These are phyloP conservation scores for Cyphellophora attinorum DNA, from an alignment of 2,329 filamentous ascomycete genomes.

Conservation along the genomic window DNA sequence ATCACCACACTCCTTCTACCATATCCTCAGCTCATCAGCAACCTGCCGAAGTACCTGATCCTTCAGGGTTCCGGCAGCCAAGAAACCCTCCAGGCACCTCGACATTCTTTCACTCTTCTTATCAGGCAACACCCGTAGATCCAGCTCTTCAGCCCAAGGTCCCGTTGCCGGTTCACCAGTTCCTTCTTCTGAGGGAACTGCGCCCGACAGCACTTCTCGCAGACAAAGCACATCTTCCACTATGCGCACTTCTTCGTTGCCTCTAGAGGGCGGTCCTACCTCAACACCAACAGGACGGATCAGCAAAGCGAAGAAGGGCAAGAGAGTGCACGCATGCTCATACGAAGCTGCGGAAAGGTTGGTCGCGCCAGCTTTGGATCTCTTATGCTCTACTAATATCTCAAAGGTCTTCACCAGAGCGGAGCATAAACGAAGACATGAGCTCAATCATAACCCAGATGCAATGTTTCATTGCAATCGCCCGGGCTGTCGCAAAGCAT, in stretches of 20 bases:
- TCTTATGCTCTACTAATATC: slow-evolving; percentile 10
- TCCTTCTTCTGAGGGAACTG: slow-evolving; percentile 10
- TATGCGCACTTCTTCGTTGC: slow-evolving; percentile 19
- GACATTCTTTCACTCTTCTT: slow-evolving; percentile 4
- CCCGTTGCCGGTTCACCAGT: slow-evolving; percentile 10
- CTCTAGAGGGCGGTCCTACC: slow-evolving; percentile 24
- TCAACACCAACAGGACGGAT: slow-evolving; percentile 42
- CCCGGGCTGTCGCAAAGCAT: slow-evolving; percentile 36
- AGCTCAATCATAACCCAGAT: slow-evolving; percentile 41
- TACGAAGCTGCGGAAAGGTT: slow-evolving; percentile 39
- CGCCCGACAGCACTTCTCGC: slow-evolving; percentile 12
- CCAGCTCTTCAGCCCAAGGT: slow-evolving; percentile 8
- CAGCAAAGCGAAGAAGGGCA: slow-evolving; percentile 44
- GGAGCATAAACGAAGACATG: slow-evolving; percentile 40
- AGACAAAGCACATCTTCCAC: slow-evolving; percentile 17
- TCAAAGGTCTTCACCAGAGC: slow-evolving; percentile 39
- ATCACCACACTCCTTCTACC: neutral
- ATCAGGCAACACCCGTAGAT: slow-evolving; percentile 9
- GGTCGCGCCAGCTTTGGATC: slow-evolving; percentile 9
- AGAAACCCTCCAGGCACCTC: neutral
- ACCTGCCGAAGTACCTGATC: no score
- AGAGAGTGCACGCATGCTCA: slow-evolving; percentile 39
- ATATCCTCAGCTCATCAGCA: slow-evolving; percentile 8
- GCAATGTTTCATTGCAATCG: slow-evolving; percentile 34
- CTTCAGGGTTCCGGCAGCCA: slow-evolving; percentile 4